Conservation (phyloP, 1,284 basidiomycete genomes). For the Cerrena zonata region DNA sequence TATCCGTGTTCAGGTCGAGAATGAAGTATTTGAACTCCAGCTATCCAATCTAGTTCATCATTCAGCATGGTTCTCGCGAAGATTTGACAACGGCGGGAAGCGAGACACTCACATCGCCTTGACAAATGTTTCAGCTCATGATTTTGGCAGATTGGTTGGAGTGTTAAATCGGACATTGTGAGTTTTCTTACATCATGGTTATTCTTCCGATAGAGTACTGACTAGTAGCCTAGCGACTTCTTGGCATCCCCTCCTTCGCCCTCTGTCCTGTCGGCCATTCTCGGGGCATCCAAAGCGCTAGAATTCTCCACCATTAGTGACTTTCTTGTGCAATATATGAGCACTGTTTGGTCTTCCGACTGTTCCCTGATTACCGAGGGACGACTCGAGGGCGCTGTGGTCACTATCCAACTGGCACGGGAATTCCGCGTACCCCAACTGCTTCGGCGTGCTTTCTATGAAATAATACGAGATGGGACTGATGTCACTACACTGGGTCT, state of each 20-base stretch:
- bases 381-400: slow-evolving; percentile 20
- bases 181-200: too few relatives aligned
- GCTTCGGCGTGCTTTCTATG: slow-evolving; percentile 20
- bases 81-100: too few relatives aligned
- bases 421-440: slow-evolving; percentile 25
- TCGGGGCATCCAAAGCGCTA: slow-evolving; percentile 28
- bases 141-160: too few relatives aligned
- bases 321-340: slow-evolving; percentile 24
- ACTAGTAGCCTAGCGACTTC: too few relatives aligned
- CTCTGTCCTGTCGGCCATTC: slow-evolving; percentile 22
- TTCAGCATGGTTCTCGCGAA: too few relatives aligned
- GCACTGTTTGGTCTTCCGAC: slow-evolving; percentile 26
- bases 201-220: too few relatives aligned
- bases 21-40: too few relatives aligned
- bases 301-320: slow-evolving; percentile 17
- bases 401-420: slow-evolving; percentile 29
- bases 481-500: background rate
- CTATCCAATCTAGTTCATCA: too few relatives aligned
- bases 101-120: too few relatives aligned
- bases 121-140: too few relatives aligned
- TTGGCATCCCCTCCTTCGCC: slow-evolving; percentile 25
- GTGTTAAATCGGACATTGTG: too few relatives aligned
- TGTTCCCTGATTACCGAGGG: slow-evolving; percentile 16
- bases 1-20: too few relatives aligned
- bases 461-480: background rate